phyloP scores from a whole-genome alignment of 208 protist species.

The Trypanosoma mega region DNA sequence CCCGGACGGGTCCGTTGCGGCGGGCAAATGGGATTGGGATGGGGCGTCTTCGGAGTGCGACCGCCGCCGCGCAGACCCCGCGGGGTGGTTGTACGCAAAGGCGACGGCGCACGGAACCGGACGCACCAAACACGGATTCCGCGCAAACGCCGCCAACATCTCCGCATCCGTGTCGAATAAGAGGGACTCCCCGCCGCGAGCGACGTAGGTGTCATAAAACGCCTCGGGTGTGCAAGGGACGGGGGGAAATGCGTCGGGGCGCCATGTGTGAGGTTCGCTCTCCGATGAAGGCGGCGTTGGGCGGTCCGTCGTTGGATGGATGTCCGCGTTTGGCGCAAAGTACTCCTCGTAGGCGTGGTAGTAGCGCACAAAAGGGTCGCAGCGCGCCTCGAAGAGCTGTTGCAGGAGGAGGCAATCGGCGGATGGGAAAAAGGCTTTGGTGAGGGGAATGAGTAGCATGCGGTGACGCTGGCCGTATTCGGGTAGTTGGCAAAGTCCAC shows the following conservation, averaged over 20 bases:
- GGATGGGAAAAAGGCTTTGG: constrained; percentile 17
- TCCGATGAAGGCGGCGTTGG: too few species aligned
- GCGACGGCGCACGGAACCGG: constrained; percentile 22
- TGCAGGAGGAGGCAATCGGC: constrained; percentile 2
- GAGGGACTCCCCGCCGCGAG: constrained; percentile 3
- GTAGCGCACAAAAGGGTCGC: constrained; percentile 25
- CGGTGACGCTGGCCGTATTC: constrained; percentile 17
- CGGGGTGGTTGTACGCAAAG: constrained; percentile 11
- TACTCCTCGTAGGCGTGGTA: constrained; percentile 18
- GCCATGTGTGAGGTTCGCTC: background rate
- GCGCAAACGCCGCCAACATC: constrained; percentile 7
- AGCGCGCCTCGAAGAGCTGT: constrained; percentile 17
- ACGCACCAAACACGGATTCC: constrained; percentile 6
- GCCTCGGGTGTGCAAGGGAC: constrained; percentile 12
- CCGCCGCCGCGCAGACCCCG: background rate
- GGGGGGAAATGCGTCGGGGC: constrained; percentile 2
- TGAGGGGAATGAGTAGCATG: constrained; percentile 21
- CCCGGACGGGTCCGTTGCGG: too few species aligned
- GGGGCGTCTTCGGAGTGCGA: background rate
- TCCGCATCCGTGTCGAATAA: constrained; percentile 25
- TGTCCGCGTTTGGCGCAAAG: background rate
- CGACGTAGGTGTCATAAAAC: constrained; percentile 26
- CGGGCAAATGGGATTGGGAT: background rate
- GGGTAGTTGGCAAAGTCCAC: constrained; percentile 6
- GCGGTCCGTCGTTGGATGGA: too few species aligned